Evolutionary conservation across 2,329 filamentous ascomycete species (phyloP).

Genomic region (Sporothrix curviconia): DNA sequence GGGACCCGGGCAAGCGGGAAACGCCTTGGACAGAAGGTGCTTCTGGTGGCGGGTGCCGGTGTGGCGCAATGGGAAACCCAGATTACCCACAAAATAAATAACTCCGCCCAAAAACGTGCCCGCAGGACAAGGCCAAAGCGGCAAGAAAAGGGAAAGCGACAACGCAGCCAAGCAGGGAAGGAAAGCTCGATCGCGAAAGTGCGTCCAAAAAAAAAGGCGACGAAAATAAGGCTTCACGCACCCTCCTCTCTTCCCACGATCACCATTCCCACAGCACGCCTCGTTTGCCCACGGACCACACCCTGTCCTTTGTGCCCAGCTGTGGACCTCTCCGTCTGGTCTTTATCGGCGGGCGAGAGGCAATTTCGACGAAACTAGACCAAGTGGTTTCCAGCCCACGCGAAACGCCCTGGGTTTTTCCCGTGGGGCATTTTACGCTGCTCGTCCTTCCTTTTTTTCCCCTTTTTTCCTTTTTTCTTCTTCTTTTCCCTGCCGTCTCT

Average conservation of each 20-base stretch:
- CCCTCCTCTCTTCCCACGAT: background rate
- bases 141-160: too few species aligned
- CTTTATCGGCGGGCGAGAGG: background rate
- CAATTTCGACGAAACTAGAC: background rate
- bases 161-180: background rate
- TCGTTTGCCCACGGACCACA: background rate
- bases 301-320: background rate
- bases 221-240: constrained; percentile 14
- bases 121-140: too few species aligned
- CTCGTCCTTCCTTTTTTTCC: constrained; percentile 6
- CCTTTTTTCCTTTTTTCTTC: background rate
- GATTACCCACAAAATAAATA: too few species aligned
- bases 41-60: too few species aligned
- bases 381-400: too few species aligned
- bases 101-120: constrained; percentile 9
- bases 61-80: too few species aligned
- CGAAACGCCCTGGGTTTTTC: background rate
- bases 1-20: background rate
- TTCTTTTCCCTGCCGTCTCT: background rate
- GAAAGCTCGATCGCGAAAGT: constrained; percentile 13
- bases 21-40: too few species aligned
- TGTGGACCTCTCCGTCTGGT: background rate
- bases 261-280: background rate
- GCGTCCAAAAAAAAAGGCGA: constrained; percentile 10
- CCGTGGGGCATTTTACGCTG: too few species aligned